Evolutionary conservation across 768 basidiomycete species (phyloP), one percentile per base, ranked within the genome.

Genomic region (Boletus pseudo-olivaceus): DNA sequence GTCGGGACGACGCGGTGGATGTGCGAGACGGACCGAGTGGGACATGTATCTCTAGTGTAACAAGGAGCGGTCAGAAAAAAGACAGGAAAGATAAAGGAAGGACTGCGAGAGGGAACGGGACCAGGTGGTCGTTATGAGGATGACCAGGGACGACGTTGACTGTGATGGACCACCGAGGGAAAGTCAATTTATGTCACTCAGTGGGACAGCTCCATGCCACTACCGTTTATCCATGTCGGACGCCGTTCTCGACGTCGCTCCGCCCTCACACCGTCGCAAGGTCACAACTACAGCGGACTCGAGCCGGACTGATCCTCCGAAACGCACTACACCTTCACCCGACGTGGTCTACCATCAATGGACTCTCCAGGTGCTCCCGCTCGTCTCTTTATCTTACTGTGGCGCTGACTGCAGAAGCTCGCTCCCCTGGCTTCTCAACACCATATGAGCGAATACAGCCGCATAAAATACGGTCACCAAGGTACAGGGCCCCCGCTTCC

Each of bases 401-500:
- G 7, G 34, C 35, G 37, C 56, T 56, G 34, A 55, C 44, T 7
- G 23, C 39, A 44, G 14, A 53, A 84, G 77, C 78, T 87, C 45
- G 75, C 77, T 1, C 70, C 64, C 3, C 72, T 91, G 17, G 87
- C 87, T 3, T 89, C 87, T 7, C 88, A 90, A 60, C 85, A 90
- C 69, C 89, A 90, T 60, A 49, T 64, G 52, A 87, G 84, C 72
- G 82, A 85, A 42, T 90, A 91, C 67, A 87, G 80, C 61, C 77
- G 80, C 50, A 67, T 82, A 26, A 89, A 90, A 68, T 84, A 82
- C 54, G 90, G 88, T 6, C 67, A 69, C n/a, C 47, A 62, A 53
- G 75, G 72, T 69, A n/a, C 14, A 7, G 53, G 12, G 12, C 50
- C 15, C 26, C 19, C 34, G 10, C 37, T 32, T 29, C 20, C 38